These are phyloP conservation scores for Eruca vesicaria DNA, from an alignment of 441 rosid species.

Conservation along the genomic window DNA sequence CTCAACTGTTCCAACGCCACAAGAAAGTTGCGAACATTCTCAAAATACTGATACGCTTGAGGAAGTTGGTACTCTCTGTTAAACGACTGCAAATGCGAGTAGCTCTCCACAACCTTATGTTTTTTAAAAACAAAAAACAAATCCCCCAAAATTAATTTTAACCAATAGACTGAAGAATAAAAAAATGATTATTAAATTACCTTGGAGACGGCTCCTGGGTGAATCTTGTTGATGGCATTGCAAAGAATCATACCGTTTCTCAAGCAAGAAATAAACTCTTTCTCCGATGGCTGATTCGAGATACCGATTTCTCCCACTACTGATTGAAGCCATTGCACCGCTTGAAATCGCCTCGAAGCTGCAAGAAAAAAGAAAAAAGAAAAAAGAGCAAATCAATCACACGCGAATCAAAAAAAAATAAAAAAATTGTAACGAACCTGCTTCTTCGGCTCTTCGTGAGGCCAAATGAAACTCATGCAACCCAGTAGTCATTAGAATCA, in stretches of 20 bases:
- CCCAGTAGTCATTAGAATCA: too few relatives aligned
- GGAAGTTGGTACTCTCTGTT: constrained; percentile 66
- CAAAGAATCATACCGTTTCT: constrained; percentile 83
- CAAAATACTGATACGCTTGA: constrained; percentile 87
- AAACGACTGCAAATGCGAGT: constrained; percentile 42
- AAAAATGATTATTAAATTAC: background rate
- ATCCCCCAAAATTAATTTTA: background rate
- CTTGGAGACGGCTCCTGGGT: background rate
- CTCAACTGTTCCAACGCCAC: constrained; percentile 78
- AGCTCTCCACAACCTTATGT: constrained; percentile 13
- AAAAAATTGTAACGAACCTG: constrained; percentile 27
- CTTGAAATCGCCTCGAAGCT: constrained; percentile 76
- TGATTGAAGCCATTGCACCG: constrained; percentile 71
- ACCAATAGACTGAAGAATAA: background rate
- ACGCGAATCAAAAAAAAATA: background rate
- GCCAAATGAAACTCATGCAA: constrained; percentile 62
- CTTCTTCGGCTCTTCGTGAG: constrained; percentile 92
- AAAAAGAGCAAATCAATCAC: background rate
- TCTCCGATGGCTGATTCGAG: constrained; percentile 64
- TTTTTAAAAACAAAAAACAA: background rate
- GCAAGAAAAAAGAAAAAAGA: too few relatives aligned
- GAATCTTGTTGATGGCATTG: constrained; percentile 56
- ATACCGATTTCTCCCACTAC: constrained; percentile 68
- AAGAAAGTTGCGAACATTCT: constrained; percentile 83
- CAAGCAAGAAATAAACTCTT: constrained; percentile 79